A percentile compares a stretch with the other conserved stretches of the same genome.
phyloP scores from a whole-genome alignment of 805 yeast species.

The Torulaspora franciscae region DNA sequence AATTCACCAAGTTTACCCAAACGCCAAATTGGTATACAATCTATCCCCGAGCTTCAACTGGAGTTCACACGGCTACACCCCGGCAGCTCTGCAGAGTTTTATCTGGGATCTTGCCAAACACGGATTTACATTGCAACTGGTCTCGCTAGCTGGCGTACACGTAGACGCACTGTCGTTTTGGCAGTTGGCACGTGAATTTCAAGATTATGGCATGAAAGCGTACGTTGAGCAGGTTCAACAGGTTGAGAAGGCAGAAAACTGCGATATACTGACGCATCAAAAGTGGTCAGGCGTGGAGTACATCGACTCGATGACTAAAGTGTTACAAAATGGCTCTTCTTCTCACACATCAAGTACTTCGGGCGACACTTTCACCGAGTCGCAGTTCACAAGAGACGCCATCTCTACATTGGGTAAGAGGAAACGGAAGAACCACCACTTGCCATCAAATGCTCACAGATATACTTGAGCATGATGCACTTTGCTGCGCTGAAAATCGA shows the following conservation, averaged over 20 bases:
- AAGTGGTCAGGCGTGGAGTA: constrained; percentile 61
- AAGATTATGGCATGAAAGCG: constrained; percentile 53
- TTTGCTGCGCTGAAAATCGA: no score
- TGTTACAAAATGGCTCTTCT: constrained; percentile 42
- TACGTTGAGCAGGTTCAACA: constrained; percentile 51
- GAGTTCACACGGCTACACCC: constrained; percentile 51
- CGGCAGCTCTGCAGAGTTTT: constrained; percentile 43
- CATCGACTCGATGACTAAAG: constrained; percentile 41
- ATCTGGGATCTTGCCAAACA: constrained; percentile 50
- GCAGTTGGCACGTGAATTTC: constrained; percentile 47
- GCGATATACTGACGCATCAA: constrained; percentile 56
- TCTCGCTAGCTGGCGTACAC: constrained; percentile 58
- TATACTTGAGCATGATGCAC: no score
- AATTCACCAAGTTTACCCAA: constrained; percentile 46
- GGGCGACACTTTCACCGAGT: constrained; percentile 44
- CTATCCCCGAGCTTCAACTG: constrained; percentile 59
- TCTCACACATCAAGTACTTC: constrained; percentile 39
- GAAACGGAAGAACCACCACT: no score
- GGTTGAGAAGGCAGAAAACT: constrained; percentile 41
- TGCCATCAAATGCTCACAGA: no score
- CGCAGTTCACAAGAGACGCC: constrained; percentile 13
- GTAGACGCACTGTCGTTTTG: constrained; percentile 48
- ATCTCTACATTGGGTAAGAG: constrained; percentile 1
- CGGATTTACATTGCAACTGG: constrained; percentile 56
- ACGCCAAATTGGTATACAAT: constrained; percentile 55